Percentiles rank a stretch among this genome's conserved stretches.
These are phyloP conservation scores for Termitomyces sp. DNA, from an alignment of 768 basidiomycete species.

Conservation along the genomic window DNA sequence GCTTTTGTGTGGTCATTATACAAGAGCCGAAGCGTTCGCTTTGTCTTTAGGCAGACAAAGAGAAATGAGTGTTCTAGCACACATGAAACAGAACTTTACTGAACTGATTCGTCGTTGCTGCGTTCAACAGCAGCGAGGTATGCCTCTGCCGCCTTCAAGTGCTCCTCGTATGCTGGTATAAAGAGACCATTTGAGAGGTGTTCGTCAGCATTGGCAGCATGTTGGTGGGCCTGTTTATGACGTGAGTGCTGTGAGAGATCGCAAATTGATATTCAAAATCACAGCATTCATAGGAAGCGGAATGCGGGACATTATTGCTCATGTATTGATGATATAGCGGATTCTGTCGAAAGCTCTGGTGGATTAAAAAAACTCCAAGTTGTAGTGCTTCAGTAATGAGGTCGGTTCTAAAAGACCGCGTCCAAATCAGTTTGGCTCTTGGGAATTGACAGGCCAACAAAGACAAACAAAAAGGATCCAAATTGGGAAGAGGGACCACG, in stretches of 20 bases:
- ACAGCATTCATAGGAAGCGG: constrained; percentile 54
- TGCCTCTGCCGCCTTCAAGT: constrained; percentile 71
- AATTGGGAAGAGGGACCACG: not conserved
- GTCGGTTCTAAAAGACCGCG: not conserved
- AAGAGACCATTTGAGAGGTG: constrained; percentile 62
- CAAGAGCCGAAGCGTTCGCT: constrained; percentile 71
- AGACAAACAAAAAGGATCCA: constrained; percentile 3
- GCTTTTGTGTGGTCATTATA: constrained; percentile 72
- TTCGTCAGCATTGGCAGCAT: constrained; percentile 80
- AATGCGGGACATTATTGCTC: constrained; percentile 20
- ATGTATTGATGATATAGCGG: not conserved
- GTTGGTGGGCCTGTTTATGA: constrained; percentile 66
- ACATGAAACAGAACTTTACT: constrained; percentile 16
- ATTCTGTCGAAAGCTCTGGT: not conserved
- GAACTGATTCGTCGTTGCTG: constrained; percentile 70
- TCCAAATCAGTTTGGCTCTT: not conserved
- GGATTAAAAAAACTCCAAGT: not conserved
- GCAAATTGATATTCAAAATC: constrained; percentile 16
- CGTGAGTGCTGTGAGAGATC: constrained; percentile 1
- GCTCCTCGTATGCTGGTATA: constrained; percentile 70
- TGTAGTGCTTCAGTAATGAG: not conserved
- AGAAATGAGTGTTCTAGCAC: not conserved
- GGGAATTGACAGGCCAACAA: not conserved
- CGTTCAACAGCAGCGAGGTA: constrained; percentile 72
- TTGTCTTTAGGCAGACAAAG: constrained; percentile 49